Evolutionary conservation across 2,329 filamentous ascomycete genomes (phyloP).

Genomic region (Phaeomoniella chlamydospora): DNA sequence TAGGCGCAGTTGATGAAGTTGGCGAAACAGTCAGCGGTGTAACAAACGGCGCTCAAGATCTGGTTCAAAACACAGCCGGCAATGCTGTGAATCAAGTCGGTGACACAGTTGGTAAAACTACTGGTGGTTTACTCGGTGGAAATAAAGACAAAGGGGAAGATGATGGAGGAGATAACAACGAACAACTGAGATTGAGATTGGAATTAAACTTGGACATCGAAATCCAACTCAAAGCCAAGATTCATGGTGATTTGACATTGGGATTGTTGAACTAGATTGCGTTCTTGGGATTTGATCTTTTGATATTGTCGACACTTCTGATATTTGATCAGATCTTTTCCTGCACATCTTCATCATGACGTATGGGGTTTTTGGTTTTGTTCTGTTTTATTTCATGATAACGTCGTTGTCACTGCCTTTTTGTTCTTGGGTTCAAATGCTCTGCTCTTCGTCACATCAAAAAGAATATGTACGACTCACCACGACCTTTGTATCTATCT

Average conservation of each 20-base stretch:
- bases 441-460: too few species aligned
- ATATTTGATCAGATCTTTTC: too few species aligned
- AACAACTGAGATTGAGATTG: slow-evolving; percentile 49
- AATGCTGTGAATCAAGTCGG: slow-evolving; percentile 21
- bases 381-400: too few species aligned
- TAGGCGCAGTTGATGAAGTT: slow-evolving; percentile 43
- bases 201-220: slow-evolving; percentile 73
- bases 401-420: too few species aligned
- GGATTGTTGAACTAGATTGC: too few species aligned
- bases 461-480: too few species aligned
- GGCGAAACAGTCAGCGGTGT: slow-evolving; percentile 21
- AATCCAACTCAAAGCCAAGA: slow-evolving; percentile 72
- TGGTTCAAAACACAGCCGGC: slow-evolving; percentile 41
- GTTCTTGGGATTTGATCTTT: too few species aligned
- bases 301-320: too few species aligned
- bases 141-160: slow-evolving; percentile 37
- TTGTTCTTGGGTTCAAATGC: too few species aligned
- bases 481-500: too few species aligned
- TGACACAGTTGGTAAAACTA: slow-evolving; percentile 24
- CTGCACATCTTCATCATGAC: too few species aligned
- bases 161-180: slow-evolving; percentile 36
- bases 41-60: slow-evolving; percentile 28
- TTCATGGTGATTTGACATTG: slow-evolving; percentile 70
- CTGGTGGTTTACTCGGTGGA: slow-evolving; percentile 16
- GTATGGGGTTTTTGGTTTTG: too few species aligned